Base-by-base conservation (phyloP, 2,329 filamentous ascomycete genomes). In the Aspergillus sp. region DNA sequence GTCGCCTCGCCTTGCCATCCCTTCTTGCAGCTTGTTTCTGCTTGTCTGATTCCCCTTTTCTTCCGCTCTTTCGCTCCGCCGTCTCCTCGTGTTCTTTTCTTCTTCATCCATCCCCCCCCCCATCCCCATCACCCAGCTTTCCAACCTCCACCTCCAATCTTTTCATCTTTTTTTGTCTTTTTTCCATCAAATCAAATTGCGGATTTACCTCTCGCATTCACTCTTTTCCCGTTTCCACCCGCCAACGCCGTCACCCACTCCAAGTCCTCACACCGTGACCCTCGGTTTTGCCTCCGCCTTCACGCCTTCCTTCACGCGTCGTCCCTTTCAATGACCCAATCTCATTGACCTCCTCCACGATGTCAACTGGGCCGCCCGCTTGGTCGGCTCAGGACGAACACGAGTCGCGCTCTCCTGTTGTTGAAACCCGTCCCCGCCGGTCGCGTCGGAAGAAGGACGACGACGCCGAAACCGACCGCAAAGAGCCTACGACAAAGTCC, bases 371-470 rank as follows among this genome's bases (percentile, higher is more conserved):
- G 67, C 64, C 68, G 46, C 64, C 71, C 52, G 64, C 60, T 40
- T 54, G 66, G 58, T 55, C 66, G 56, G 60, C 60, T 46, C 68
- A 70, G 59, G 66, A 70, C 56, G 68, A 72, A 58, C 64, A 62
- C 52, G 57, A 63, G 58, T 60, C 64, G 51, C 64, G 62, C 23
- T 60, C 61, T n/a, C 52, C 64, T 31, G 58, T 64, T 46, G 68
- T 64, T 46, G 68, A 67, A 60, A 61, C 67, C 61, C 68, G 67
- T 59, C 66, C 70, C 56, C 66, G 72, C 66, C 73, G 72, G 66
- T 73, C 73, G 66, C 73, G 75, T 66, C 72, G 74, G 56, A 75
- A 77, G 71, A 73, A 77, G 71, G 71, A 77, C 59, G 72, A 73
- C 60, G 67, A 70, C 12, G 57, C 62, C 52, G 66, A 68, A 24